phyloP scores from a whole-genome alignment of 768 basidiomycete species.

The Boletus sensibilis region DNA sequence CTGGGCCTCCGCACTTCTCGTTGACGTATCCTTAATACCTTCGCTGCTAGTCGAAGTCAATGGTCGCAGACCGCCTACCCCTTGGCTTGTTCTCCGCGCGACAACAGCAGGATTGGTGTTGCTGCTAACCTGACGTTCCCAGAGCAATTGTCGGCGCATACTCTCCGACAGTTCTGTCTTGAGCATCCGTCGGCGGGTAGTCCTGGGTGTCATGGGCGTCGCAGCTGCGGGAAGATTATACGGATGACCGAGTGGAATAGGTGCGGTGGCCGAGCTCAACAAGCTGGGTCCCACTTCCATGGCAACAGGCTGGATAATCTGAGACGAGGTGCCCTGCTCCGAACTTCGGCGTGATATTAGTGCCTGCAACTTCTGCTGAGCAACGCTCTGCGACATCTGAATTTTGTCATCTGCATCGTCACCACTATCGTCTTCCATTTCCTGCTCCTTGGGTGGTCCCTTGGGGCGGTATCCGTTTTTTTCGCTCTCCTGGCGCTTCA shows the following conservation, averaged over 20 bases:
- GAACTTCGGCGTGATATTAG: constrained; percentile 48
- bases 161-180: constrained; percentile 84
- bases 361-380: constrained; percentile 63
- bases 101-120: constrained; percentile 45
- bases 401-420: constrained; percentile 50
- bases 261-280: constrained; percentile 39
- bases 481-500: constrained; percentile 28
- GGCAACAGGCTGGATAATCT: constrained; percentile 18
- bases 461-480: constrained; percentile 56
- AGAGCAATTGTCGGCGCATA: constrained; percentile 73
- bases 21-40: constrained; percentile 11
- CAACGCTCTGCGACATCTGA: constrained; percentile 63
- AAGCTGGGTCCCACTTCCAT: constrained; percentile 19
- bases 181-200: constrained; percentile 82
- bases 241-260: constrained; percentile 61
- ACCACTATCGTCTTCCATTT: constrained; percentile 66
- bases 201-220: constrained; percentile 77
- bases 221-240: constrained; percentile 70
- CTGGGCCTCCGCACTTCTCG: constrained; percentile 25
- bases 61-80: constrained; percentile 34
- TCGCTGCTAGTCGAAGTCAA: constrained; percentile 32
- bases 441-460: constrained; percentile 61
- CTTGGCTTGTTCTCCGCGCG: constrained; percentile 30
- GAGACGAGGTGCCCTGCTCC: constrained; percentile 26
- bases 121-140: constrained; percentile 70